Evolutionary conservation across 2,329 filamentous ascomycete species (phyloP), one percentile per base, ranked within the genome.

Genomic region (Fusarium chuoi): DNA sequence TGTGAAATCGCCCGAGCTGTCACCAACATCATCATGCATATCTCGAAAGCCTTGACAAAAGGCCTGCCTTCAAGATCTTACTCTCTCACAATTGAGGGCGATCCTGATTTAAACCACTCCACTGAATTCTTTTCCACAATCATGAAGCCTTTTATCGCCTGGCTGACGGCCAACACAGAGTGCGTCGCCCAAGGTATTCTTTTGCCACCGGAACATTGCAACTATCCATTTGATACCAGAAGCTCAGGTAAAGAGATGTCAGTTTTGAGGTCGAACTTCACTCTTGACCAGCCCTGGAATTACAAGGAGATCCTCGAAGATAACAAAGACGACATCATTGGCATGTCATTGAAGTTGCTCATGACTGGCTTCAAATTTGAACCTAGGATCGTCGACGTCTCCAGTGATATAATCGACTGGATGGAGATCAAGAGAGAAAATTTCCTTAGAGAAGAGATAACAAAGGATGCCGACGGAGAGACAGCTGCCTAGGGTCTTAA

Each of bases 21-120:
- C 20, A 17, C 28, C 4, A 26, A 17, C 2, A 13, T 18, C 24
- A 28, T 38, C 5, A 30, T 60, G 24, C n/a, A 54, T 35, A 55
- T 24, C 14, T 22, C 52, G 0, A 51, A 46, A n/a, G 36, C 62
- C 7, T 26, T 65, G 3, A 36, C 22, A 20, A 26, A 39, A 3
- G 64, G 60, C 11, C 62, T 69, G 46, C 60, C 64, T n/a, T 18
- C 45, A 8, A 48, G 15, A 7, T 60, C 60, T 1, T 72, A 68
- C 35, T 38, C 56, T 6, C 51, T 62, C 2, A 20, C 71, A 17
- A 10, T 65, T 10, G 59, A 73, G 1, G 70, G 68, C 6, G 52
- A 59, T 5, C 70, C 68, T 18, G 60, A 59, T 14, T 33, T 39
- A 5, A 49, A 63, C 7, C 44, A 44, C 41, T 61, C 56, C 28